Evolutionary conservation across 768 basidiomycete species (phyloP).

Genomic region (Pulveroboletus sp.): DNA sequence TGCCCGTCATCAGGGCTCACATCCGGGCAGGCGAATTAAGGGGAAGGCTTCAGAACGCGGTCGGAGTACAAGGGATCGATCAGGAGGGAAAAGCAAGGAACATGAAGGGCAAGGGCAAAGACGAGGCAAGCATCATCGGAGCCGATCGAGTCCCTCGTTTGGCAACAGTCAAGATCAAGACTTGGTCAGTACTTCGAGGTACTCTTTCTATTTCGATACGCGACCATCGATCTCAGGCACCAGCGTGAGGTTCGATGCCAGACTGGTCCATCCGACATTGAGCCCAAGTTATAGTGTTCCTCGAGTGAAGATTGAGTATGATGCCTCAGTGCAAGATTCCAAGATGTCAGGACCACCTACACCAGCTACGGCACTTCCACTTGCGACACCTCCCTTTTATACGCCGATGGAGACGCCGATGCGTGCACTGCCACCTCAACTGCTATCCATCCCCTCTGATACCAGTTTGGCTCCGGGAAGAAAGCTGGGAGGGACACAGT

Average conservation of each 20-base stretch:
- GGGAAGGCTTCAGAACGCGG: slow-evolving; percentile 15
- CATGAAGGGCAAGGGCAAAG: slow-evolving; percentile 1
- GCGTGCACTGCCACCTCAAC: slow-evolving; percentile 4
- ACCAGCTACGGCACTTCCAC: slow-evolving; percentile 19
- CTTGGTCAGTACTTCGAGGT: neutral
- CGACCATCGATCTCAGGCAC: slow-evolving; percentile 1
- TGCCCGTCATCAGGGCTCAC: slow-evolving; percentile 32
- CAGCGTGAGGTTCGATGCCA: neutral
- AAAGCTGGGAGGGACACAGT: slow-evolving; percentile 7
- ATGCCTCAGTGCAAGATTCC: slow-evolving; percentile 18
- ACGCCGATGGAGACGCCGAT: slow-evolving; percentile 27
- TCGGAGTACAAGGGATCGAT: slow-evolving; percentile 9
- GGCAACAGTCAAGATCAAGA: slow-evolving; percentile 1
- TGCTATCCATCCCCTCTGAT: slow-evolving; percentile 1
- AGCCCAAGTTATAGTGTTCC: slow-evolving; percentile 8
- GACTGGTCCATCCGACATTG: neutral
- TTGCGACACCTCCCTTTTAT: slow-evolving; percentile 24
- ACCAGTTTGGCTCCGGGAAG: neutral
- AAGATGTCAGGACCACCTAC: slow-evolving; percentile 19
- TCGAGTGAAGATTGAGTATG: slow-evolving; percentile 21
- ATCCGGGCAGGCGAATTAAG: slow-evolving; percentile 21
- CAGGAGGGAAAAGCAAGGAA: slow-evolving; percentile 2
- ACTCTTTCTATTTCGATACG: slow-evolving; percentile 8
- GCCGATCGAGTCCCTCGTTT: slow-evolving; percentile 18
- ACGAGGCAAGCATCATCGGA: slow-evolving; percentile 14